phyloP scores from a whole-genome alignment of 2,329 filamentous ascomycete genomes.

The Hymenotorrendiella dingleyae region DNA sequence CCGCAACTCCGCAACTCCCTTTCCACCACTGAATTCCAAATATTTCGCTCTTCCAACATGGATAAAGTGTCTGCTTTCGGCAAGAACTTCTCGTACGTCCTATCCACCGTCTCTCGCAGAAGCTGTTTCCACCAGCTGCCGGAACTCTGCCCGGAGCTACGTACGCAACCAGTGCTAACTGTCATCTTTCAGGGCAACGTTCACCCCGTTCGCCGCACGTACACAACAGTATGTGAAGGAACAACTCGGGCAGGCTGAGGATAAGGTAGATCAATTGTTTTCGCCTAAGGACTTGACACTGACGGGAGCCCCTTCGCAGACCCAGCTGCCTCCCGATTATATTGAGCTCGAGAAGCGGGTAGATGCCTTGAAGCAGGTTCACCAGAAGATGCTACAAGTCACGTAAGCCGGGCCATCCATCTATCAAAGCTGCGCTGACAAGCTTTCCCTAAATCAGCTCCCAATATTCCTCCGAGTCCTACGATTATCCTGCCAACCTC shows the following conservation, averaged over 20 bases:
- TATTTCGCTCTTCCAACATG: no score
- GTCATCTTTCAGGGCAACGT: conserved; percentile 65
- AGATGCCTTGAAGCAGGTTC: conserved; percentile 92
- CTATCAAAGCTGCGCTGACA: no score
- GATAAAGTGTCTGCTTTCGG: conserved; percentile 65
- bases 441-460: conserved; percentile 57
- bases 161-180: conserved; percentile 27
- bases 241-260: conserved; percentile 88
- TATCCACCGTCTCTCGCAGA: conserved; percentile 3
- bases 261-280: conserved; percentile 58
- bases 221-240: conserved; percentile 98
- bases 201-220: conserved; percentile 88
- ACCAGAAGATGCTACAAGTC: conserved; percentile 94
- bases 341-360: conserved; percentile 98
- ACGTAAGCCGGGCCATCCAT: no score
- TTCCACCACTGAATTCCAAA: no score
- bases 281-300: conserved; percentile 2
- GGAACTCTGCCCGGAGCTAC: conserved; percentile 29
- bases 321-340: conserved; percentile 93
- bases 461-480: conserved; percentile 83
- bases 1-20: no score
- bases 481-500: conserved; percentile 96
- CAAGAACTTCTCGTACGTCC: conserved; percentile 60
- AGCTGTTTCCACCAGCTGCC: no score
- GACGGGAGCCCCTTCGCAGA: conserved; percentile 46